phyloP scores from a whole-genome alignment of 2,329 filamentous ascomycete species.

The Arachnopeziza araneosa region DNA sequence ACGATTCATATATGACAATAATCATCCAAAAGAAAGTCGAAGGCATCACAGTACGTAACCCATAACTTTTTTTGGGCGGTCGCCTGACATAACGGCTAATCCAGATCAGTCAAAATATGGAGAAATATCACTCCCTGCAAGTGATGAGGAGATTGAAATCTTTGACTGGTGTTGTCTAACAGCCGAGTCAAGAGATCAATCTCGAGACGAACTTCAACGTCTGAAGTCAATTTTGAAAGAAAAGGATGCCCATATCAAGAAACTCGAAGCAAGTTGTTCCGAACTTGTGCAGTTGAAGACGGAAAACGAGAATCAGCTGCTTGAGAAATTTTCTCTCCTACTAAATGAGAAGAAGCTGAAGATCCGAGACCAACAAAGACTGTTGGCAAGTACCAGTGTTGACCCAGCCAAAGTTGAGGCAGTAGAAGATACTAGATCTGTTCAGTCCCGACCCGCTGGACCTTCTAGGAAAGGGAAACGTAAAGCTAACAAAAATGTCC shows the following conservation, averaged over 20 bases:
- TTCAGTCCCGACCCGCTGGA: slow-evolving; percentile 8
- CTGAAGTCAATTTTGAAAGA: slow-evolving; percentile 38
- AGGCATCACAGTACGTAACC: slow-evolving; percentile 57
- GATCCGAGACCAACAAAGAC: slow-evolving; percentile 65
- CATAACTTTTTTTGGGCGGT: neutral
- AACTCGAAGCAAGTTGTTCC: slow-evolving; percentile 57
- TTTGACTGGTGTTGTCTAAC: slow-evolving; percentile 66
- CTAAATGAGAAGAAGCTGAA: slow-evolving; percentile 78
- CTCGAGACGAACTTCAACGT: slow-evolving; percentile 11
- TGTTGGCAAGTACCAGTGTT: slow-evolving; percentile 38
- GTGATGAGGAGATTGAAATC: slow-evolving; percentile 54
- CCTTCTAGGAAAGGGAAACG: slow-evolving; percentile 44
- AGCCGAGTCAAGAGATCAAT: slow-evolving; percentile 33
- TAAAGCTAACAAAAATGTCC: slow-evolving; percentile 36
- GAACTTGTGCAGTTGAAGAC: slow-evolving; percentile 62
- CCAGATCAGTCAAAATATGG: slow-evolving; percentile 60
- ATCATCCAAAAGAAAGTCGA: slow-evolving; percentile 60
- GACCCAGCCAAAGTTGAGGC: slow-evolving; percentile 20
- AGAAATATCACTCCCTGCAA: slow-evolving; percentile 49
- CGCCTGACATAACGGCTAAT: slow-evolving; percentile 10
- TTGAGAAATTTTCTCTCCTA: slow-evolving; percentile 64
- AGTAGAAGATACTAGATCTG: slow-evolving; percentile 9
- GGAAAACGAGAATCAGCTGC: slow-evolving; percentile 58
- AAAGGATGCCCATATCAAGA: slow-evolving; percentile 50
- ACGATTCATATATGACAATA: slow-evolving; percentile 49